phyloP scores from a whole-genome alignment of 805 yeast species.

The Kluyveromyces nonfermentans region DNA sequence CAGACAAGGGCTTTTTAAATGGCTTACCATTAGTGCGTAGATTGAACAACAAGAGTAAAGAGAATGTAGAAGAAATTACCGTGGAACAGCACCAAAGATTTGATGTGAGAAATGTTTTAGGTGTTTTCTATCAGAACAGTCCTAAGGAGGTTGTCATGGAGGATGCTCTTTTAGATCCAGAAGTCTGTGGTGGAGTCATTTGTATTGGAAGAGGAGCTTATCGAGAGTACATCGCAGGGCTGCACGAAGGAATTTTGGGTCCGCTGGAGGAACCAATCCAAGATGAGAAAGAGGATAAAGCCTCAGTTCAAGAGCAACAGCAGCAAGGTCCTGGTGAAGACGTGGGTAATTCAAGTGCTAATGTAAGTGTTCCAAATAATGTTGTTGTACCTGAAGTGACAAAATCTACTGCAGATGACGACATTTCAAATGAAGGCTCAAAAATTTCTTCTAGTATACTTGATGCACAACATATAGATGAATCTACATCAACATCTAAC shows the following conservation, averaged over 20 bases:
- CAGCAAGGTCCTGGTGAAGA: not conserved
- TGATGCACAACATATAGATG: not conserved
- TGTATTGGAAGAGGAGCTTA: conserved; percentile 94
- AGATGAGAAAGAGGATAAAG: conserved; percentile 12
- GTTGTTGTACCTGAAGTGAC: not conserved
- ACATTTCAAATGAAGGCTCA: not conserved
- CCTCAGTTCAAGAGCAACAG: not conserved
- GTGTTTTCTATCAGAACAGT: conserved; percentile 39
- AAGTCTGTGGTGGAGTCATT: conserved; percentile 70
- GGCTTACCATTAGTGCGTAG: conserved; percentile 10
- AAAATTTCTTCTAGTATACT: not conserved
- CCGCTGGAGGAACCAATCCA: conserved; percentile 54
- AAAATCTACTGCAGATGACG: not conserved
- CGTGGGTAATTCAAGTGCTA: not conserved
- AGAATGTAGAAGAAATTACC: conserved; percentile 13
- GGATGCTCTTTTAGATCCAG: conserved; percentile 40
- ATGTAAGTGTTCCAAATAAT: not conserved
- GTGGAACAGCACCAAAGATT: conserved; percentile 25
- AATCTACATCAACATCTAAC: not conserved
- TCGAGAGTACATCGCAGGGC: conserved; percentile 82
- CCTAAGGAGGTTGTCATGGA: conserved; percentile 30
- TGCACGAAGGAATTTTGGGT: conserved; percentile 92
- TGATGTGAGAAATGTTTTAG: conserved; percentile 42
- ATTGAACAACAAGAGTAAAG: conserved; percentile 9
- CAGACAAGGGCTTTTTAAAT: conserved; percentile 7